Base-by-base conservation (phyloP, 768 basidiomycete species). In the Termitomyces bulborhizus region DNA sequence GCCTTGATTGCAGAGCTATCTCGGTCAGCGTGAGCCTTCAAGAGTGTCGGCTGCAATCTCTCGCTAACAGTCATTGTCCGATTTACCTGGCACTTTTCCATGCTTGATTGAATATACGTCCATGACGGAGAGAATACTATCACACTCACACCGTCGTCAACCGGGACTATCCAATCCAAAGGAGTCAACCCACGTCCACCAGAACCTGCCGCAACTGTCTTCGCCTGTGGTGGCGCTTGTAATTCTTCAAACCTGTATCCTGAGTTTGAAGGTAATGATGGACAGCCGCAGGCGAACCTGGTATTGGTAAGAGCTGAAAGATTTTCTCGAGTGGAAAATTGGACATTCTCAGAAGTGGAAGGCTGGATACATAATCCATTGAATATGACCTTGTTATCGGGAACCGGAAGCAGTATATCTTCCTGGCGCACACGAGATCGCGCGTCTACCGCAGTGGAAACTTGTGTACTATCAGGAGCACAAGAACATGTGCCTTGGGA, bases 31-130 rank as follows among this genome's bases (percentile, higher is more conserved):
- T 63, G 60, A 0, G 86, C 86, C 8, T 69, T 65, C 0, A 69
- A 59, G 4, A 87, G 65, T 0, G 84, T 88, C 1, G 82, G 81
- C 21, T 70, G 46, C 11, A 89, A 65, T 3, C 86, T 50, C 16
- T 50, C 49, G 37, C n/a, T 1, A 29, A 50, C 26, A 13, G 49
- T 50, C 1, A 3, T 6, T 4, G 16, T 40, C n/a, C 39, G 49
- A 39, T 39, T 50, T 7, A 8, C 1, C 11, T 50, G 48, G 13
- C 36, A 39, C 26, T 50, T 29, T 27, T 27, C 16, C 37, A 18
- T n/a, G 24, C 26, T 46, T 11, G 31, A 18, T 50, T 37, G 6
- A 29, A 27, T 29, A 12, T n/a, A 15, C 11, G 9, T 13, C 9
- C 16, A 16, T 13, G 9, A 34, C 4, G 9, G 16, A 27, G 5